These are phyloP conservation scores for Hymenoscyphus albidus DNA, from an alignment of 2,329 filamentous ascomycete genomes.

Conservation along the genomic window DNA sequence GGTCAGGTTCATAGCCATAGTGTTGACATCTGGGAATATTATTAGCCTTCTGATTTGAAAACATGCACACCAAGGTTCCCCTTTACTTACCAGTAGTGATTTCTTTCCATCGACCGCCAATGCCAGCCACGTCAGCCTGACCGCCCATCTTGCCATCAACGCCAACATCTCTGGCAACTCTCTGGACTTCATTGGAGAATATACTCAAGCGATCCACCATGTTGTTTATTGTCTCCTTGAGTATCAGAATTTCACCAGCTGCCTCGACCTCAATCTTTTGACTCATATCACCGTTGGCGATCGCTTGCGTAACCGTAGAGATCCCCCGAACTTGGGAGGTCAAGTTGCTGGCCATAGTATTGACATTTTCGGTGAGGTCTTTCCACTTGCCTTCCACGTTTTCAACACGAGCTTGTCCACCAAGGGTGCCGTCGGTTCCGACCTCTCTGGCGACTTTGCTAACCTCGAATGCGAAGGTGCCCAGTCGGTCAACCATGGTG, in stretches of 20 bases:
- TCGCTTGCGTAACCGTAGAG: constrained; percentile 89
- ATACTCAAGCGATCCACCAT: constrained; percentile 95
- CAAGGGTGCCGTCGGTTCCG: constrained; percentile 90
- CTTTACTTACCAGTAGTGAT: constrained; percentile 71
- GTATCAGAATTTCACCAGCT: constrained; percentile 86
- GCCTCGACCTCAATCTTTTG: constrained; percentile 94
- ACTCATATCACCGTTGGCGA: constrained; percentile 92
- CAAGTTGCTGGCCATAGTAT: constrained; percentile 68
- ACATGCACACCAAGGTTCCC: neutral
- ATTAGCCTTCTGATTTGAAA: constrained; percentile 8
- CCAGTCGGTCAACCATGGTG: constrained; percentile 95
- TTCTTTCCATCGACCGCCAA: constrained; percentile 95
- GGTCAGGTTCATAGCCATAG: constrained; percentile 64
- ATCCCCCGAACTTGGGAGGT: constrained; percentile 80
- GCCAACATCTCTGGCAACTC: constrained; percentile 92
- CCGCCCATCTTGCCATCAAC: constrained; percentile 98
- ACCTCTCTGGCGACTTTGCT: constrained; percentile 94
- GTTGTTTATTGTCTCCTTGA: constrained; percentile 98
- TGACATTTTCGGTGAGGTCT: constrained; percentile 87
- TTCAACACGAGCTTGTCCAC: constrained; percentile 88
- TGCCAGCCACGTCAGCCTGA: constrained; percentile 88
- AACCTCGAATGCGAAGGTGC: constrained; percentile 94
- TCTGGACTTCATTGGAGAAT: constrained; percentile 93
- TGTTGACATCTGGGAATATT: constrained; percentile 32
- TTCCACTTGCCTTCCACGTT: constrained; percentile 98